These are phyloP conservation scores for Cutaneotrichosporon sp. DNA, from an alignment of 1,284 basidiomycete species.

Conservation along the genomic window DNA sequence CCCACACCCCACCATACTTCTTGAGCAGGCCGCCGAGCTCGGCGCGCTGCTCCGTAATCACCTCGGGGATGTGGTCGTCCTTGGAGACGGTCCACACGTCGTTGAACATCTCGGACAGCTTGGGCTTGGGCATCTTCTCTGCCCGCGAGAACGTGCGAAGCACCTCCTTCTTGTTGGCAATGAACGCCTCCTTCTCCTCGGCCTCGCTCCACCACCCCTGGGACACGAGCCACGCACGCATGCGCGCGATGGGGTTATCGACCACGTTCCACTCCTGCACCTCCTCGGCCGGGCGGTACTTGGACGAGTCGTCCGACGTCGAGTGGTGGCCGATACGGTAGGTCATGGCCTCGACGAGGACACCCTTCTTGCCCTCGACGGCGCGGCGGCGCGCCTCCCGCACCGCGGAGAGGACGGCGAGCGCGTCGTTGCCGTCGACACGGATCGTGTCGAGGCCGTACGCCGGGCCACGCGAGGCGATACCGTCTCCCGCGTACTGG, in stretches of 20 bases:
- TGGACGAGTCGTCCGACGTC: slow-evolving; percentile 90
- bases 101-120: slow-evolving; percentile 77
- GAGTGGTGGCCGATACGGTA: slow-evolving; percentile 95
- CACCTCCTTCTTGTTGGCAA: slow-evolving; percentile 70
- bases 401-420: slow-evolving; percentile 82
- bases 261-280: slow-evolving; percentile 83
- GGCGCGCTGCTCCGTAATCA: slow-evolving; percentile 76
- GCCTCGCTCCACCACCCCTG: slow-evolving; percentile 81
- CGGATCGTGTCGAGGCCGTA: slow-evolving; percentile 88
- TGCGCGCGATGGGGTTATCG: slow-evolving; percentile 84
- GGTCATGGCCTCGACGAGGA: slow-evolving; percentile 89
- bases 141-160: slow-evolving; percentile 75
- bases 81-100: slow-evolving; percentile 64
- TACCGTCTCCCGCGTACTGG: slow-evolving; percentile 91
- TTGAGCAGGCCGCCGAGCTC: slow-evolving; percentile 72
- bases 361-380: slow-evolving; percentile 75
- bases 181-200: slow-evolving; percentile 72
- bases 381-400: slow-evolving; percentile 75
- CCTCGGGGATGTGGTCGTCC: slow-evolving; percentile 79
- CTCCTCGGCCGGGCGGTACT: slow-evolving; percentile 79
- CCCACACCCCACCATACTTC: slow-evolving; percentile 81
- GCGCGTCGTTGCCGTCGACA: slow-evolving; percentile 91
- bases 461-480: slow-evolving; percentile 86
- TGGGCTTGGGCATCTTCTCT: slow-evolving; percentile 69
- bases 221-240: slow-evolving; percentile 78